Evolutionary conservation across 2,329 filamentous ascomycete genomes (phyloP).

Genomic region (Colletotrichum melonis): DNA sequence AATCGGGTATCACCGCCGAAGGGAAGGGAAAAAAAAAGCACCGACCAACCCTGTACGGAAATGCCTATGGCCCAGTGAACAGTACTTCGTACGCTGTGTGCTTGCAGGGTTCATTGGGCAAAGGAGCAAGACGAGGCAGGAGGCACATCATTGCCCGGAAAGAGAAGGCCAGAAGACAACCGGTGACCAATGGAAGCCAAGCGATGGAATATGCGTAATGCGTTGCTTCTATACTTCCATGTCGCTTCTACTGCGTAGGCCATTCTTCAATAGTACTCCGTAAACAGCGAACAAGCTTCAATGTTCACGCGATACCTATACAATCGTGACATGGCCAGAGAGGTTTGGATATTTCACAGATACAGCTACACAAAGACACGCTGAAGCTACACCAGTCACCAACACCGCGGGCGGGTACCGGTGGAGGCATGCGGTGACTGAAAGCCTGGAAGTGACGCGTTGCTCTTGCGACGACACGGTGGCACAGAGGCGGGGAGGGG

Average conservation of each 20-base stretch:
- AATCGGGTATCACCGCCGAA: background rate
- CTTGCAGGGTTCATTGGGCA: constrained; percentile 14
- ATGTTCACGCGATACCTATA: background rate
- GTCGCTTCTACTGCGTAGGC: background rate
- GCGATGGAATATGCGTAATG: constrained; percentile 6
- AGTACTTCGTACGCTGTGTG: background rate
- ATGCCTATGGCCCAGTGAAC: constrained; percentile 9
- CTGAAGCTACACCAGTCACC: background rate
- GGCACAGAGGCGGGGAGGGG: constrained; percentile 21
- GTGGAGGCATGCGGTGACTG: constrained; percentile 28
- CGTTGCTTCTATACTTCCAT: background rate
- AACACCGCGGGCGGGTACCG: constrained; percentile 3
- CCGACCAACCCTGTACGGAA: constrained; percentile 18
- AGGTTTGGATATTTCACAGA: background rate
- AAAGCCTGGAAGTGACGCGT: constrained; percentile 22
- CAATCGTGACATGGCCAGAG: background rate
- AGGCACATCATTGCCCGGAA: constrained; percentile 18
- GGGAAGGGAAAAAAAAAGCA: background rate
- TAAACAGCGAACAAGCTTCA: background rate
- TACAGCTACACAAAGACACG: background rate
- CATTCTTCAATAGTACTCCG: background rate
- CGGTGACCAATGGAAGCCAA: background rate
- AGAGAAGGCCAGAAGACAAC: background rate
- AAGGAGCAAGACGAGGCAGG: constrained; percentile 21
- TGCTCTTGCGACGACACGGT: constrained; percentile 27